Base-by-base conservation (phyloP, 108 stramenopile species). In the Skeletonema grethae region DNA sequence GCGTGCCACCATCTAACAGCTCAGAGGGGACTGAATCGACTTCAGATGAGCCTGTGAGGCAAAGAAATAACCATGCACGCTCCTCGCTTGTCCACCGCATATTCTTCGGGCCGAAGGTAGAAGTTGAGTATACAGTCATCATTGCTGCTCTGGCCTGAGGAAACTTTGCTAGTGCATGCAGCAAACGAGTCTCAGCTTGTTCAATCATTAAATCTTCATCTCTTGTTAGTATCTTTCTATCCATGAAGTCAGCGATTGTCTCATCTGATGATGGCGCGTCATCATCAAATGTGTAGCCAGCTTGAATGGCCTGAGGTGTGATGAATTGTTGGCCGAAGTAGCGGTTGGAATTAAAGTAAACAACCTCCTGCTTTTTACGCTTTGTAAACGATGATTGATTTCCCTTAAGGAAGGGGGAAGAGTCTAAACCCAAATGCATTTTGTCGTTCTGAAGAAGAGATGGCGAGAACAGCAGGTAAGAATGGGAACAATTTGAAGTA, bases 291-390 rank as follows among this genome's bases (percentile, higher is more conserved):
- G 46, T 13, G 34, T 85, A 86, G 22, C 87, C 87, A 39, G 84
- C 86, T 61, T 73, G 57, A 20, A 78, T 74, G 10, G 87, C 85
- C 35, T 88, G 78, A 8, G 83, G 71, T 28, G 87, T 81, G 8
- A 87, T 48, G 39, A 79, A 88, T 35, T 79, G 74, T 45, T 79
- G 18, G 3, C 88, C 92, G 50, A 89, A 85, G 50, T 86, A 92
- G 8, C 79, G 72, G 67, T 90, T 92, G 4, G 88, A 88, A 77
- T 90, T 88, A 66, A 90, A 90, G 36, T 86, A 87, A n/a, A 92
- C 85, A 15, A 73, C 8, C 31, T 50, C 61, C 78, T 74, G 31
- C 55, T 67, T 41, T 53, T 53, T 53, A 24, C n/a, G 13, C 64
- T 31, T 29, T 0, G 24, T 73, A 4, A 15, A 65, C 2, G 32